Percentiles rank a stretch among this genome's conserved stretches.
These are phyloP conservation scores for Anastatica hierochuntica DNA, from an alignment of 345 rosid species.

Conservation along the genomic window DNA sequence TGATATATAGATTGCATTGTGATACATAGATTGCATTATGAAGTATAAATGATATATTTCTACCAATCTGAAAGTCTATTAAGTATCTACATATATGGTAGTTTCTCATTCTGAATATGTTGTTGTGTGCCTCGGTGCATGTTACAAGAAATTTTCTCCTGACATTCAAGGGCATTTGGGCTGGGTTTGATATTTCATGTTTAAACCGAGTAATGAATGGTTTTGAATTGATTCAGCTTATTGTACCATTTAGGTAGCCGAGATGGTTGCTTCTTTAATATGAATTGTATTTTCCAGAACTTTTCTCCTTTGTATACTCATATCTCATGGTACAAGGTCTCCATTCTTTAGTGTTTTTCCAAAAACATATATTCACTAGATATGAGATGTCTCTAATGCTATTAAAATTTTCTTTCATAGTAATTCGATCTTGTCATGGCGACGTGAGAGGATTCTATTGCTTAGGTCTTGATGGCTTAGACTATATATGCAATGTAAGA, in stretches of 20 bases:
- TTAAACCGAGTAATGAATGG: conserved; percentile 97
- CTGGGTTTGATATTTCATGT: conserved; percentile 94
- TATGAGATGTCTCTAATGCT: conserved; percentile 57
- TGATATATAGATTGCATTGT: neutral
- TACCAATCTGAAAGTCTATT: neutral
- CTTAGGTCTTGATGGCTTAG: conserved; percentile 96
- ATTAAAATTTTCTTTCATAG: conserved; percentile 27
- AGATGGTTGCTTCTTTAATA: neutral
- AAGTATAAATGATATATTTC: neutral
- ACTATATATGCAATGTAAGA: conserved; percentile 94
- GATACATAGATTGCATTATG: neutral
- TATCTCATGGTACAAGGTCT: too few species aligned
- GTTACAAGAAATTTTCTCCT: conserved; percentile 40
- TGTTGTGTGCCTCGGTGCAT: neutral
- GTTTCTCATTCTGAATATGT: neutral
- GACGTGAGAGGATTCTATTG: conserved; percentile 98
- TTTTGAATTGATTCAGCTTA: conserved; percentile 98
- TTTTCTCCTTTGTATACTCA: too few species aligned
- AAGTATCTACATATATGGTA: neutral
- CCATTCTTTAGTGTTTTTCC: too few species aligned
- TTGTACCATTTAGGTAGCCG: conserved; percentile 79
- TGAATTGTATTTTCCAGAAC: neutral
- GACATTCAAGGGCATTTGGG: conserved; percentile 92
- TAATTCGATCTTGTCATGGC: conserved; percentile 91
- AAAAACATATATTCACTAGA: conserved; percentile 35